phyloP scores from a whole-genome alignment of 176 grass and related monocot genomes.

The Lolium multiflorum region DNA sequence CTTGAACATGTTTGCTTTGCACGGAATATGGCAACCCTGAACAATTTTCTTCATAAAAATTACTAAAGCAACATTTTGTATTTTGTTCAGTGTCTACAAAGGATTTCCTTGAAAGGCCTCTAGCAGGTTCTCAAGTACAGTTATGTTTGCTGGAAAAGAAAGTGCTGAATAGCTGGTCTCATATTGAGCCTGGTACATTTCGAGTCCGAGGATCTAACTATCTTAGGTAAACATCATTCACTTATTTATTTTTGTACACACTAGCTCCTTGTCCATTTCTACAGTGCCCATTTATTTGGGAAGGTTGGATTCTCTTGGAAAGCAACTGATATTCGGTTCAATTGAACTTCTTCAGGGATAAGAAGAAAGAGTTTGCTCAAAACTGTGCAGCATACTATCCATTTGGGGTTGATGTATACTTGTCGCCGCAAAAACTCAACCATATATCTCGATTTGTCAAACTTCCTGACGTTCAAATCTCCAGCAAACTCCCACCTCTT shows the following conservation, averaged over 20 bases:
- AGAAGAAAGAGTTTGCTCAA: conserved; percentile 92
- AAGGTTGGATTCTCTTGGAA: conserved; percentile 20
- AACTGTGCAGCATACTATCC: conserved; percentile 92
- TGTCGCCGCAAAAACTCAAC: conserved; percentile 83
- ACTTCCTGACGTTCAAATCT: conserved; percentile 72
- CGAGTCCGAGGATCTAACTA: conserved; percentile 87
- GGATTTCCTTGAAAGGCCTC: conserved; percentile 76
- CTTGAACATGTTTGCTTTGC: neutral
- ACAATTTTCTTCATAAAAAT: conserved; percentile 18
- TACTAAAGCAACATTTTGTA: conserved; percentile 26
- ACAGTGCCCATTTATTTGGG: conserved; percentile 13
- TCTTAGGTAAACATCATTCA: conserved; percentile 69
- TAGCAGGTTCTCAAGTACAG: conserved; percentile 92
- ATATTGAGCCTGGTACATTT: conserved; percentile 77
- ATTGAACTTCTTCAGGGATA: conserved; percentile 69
- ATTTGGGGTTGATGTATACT: conserved; percentile 89
- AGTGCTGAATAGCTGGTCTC: conserved; percentile 88
- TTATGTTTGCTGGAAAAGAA: conserved; percentile 81
- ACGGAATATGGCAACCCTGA: neutral
- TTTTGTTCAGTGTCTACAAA: conserved; percentile 71
- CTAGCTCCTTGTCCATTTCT: conserved; percentile 22
- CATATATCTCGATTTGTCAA: conserved; percentile 95
- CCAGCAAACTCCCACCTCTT: conserved; percentile 77
- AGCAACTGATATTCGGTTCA: conserved; percentile 29
- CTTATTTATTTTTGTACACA: conserved; percentile 30